Percentiles rank a stretch among this genome's conserved stretches.
phyloP scores from a whole-genome alignment of 495 filamentous ascomycete genomes.

The Neurospora intermedia region DNA sequence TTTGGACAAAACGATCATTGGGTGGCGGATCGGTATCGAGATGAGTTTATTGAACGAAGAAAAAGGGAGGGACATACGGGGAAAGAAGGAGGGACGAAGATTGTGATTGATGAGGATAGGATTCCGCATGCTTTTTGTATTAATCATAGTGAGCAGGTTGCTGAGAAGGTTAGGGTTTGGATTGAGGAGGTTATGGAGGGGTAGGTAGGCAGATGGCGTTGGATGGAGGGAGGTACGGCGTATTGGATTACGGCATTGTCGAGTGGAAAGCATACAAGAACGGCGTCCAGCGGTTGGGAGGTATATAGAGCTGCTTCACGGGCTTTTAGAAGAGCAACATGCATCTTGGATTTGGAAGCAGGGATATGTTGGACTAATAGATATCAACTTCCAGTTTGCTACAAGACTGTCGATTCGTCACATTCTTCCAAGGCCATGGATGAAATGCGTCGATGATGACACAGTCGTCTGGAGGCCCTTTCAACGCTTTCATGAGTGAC shows the following conservation, averaged over 20 bases:
- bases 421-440: no score
- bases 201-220: neutral
- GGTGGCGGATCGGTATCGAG: constrained; percentile 67
- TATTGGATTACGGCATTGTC: no score
- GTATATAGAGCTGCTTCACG: neutral
- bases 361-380: no score
- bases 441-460: neutral
- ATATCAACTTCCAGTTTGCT: no score
- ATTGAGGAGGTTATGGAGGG: constrained; percentile 40
- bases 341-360: neutral
- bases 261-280: neutral
- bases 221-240: no score
- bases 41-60: constrained; percentile 55
- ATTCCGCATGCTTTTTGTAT: constrained; percentile 79
- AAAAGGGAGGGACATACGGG: constrained; percentile 16
- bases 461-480: neutral
- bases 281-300: neutral
- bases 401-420: no score
- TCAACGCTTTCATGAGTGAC: neutral
- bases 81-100: constrained; percentile 40
- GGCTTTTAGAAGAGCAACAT: neutral
- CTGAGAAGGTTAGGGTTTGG: constrained; percentile 53
- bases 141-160: constrained; percentile 53
- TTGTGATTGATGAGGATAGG: constrained; percentile 62
- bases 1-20: constrained; percentile 72